A percentile compares a stretch with the other conserved stretches of the same genome.
phyloP scores from a whole-genome alignment of 1,284 basidiomycete genomes.

The Leccinum proximum region DNA sequence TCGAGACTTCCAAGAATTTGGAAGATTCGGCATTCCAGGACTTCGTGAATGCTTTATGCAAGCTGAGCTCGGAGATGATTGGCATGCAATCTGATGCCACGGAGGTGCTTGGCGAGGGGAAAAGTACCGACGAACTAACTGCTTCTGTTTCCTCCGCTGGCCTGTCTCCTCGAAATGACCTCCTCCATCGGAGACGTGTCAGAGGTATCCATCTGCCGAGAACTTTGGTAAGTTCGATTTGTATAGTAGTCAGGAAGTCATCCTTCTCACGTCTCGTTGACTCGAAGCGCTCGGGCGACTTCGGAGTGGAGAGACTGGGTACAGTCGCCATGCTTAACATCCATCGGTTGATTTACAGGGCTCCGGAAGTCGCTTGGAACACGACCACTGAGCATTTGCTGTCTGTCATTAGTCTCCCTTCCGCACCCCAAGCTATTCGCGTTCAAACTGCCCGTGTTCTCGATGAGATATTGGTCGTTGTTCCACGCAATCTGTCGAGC shows the following conservation, averaged over 20 bases:
- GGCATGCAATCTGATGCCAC: slow-evolving; percentile 65
- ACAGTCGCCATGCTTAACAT: slow-evolving; percentile 82
- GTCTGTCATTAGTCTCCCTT: slow-evolving; percentile 62
- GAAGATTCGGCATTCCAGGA: slow-evolving; percentile 81
- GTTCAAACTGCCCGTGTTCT: slow-evolving; percentile 86
- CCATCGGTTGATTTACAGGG: slow-evolving; percentile 76
- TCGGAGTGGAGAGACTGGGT: slow-evolving; percentile 85
- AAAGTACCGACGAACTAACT: slow-evolving; percentile 41
- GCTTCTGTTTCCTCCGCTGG: slow-evolving; percentile 30
- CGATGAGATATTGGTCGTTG: slow-evolving; percentile 74
- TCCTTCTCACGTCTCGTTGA: slow-evolving; percentile 1
- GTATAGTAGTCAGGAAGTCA: background rate
- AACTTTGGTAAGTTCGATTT: slow-evolving; percentile 53
- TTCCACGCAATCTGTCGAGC: slow-evolving; percentile 64
- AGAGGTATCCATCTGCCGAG: slow-evolving; percentile 84
- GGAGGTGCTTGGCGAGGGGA: slow-evolving; percentile 31
- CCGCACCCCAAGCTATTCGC: slow-evolving; percentile 77
- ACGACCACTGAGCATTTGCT: slow-evolving; percentile 79
- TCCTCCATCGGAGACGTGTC: slow-evolving; percentile 64
- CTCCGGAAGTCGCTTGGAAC: slow-evolving; percentile 86
- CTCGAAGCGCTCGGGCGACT: slow-evolving; percentile 70
- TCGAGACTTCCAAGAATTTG: slow-evolving; percentile 81
- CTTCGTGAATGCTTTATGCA: slow-evolving; percentile 84
- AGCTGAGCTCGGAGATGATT: slow-evolving; percentile 87
- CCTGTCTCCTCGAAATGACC: slow-evolving; percentile 41